These are phyloP conservation scores for Groenewaldozyma salmanticensis DNA, from an alignment of 805 yeast species.

Conservation along the genomic window DNA sequence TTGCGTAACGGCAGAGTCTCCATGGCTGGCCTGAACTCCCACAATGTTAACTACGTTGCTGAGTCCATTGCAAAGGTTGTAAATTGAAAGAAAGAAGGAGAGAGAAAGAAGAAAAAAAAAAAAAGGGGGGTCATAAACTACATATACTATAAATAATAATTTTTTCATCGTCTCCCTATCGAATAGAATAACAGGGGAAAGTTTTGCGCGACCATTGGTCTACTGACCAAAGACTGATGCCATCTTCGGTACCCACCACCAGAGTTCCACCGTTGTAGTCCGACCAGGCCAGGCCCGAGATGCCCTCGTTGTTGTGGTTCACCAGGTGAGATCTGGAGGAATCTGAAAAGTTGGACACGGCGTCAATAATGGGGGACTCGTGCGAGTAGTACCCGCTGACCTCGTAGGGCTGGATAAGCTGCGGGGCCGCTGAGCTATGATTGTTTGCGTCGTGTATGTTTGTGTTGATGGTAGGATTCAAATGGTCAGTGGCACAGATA, in stretches of 20 bases:
- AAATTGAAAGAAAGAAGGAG: too few relatives aligned
- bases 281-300: slow-evolving; percentile 55
- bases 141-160: too few relatives aligned
- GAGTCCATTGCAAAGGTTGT: slow-evolving; percentile 66
- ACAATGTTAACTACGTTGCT: slow-evolving; percentile 72
- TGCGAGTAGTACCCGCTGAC: slow-evolving; percentile 6
- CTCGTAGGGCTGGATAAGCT: slow-evolving; percentile 5
- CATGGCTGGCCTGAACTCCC: slow-evolving; percentile 82
- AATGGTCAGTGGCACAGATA: slow-evolving; percentile 12
- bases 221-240: slow-evolving; percentile 60
- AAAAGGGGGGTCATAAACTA: too few relatives aligned
- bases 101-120: too few relatives aligned
- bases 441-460: too few relatives aligned
- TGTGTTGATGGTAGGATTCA: slow-evolving; percentile 6
- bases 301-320: slow-evolving; percentile 34
- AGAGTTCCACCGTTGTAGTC: slow-evolving; percentile 42
- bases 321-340: neutral
- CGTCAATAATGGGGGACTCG: neutral
- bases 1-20: slow-evolving; percentile 83
- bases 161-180: slow-evolving; percentile 7
- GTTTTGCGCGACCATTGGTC: slow-evolving; percentile 29
- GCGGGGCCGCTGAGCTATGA: neutral
- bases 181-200: slow-evolving; percentile 19
- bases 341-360: neutral
- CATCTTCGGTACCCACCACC: slow-evolving; percentile 56